Evolutionary conservation across 805 yeast genomes (phyloP).

Genomic region (Nakazawaea pomicola): DNA sequence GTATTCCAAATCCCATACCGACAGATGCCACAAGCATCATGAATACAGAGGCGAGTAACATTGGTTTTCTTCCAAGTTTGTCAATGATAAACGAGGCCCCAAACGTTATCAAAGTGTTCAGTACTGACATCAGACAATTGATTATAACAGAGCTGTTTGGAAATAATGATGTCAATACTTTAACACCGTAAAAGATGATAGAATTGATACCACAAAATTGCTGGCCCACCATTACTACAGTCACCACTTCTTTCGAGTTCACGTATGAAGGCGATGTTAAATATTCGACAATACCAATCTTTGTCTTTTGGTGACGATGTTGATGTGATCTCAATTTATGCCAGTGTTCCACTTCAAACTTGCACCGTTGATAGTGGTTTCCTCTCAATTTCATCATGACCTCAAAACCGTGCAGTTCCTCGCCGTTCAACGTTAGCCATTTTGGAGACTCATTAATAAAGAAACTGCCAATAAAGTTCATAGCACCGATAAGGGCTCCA

Average conservation of each 20-base stretch:
- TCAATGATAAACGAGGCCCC: constrained; percentile 75
- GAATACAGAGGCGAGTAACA: constrained; percentile 59
- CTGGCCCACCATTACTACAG: constrained; percentile 74
- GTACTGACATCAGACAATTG: constrained; percentile 70
- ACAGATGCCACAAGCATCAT: constrained; percentile 66
- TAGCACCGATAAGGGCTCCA: constrained; percentile 51
- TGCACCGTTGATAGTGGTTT: constrained; percentile 14
- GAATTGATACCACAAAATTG: constrained; percentile 93
- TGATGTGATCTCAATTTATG: constrained; percentile 22
- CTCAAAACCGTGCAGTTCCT: constrained; percentile 18
- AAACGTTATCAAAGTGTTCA: constrained; percentile 72
- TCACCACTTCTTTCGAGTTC: constrained; percentile 59
- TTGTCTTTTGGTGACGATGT: constrained; percentile 17
- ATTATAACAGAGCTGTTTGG: constrained; percentile 69
- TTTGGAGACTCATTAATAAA: constrained; percentile 73
- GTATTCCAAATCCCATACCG: constrained; percentile 63
- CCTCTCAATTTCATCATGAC: constrained; percentile 34
- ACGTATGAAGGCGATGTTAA: constrained; percentile 44
- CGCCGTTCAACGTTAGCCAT: constrained; percentile 61
- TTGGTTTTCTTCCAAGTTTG: constrained; percentile 65
- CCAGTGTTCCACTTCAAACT: constrained; percentile 26
- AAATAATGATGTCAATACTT: constrained; percentile 64
- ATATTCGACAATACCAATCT: constrained; percentile 36
- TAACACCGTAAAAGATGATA: constrained; percentile 89
- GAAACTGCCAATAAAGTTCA: constrained; percentile 39